Percentiles rank a stretch among this genome's conserved stretches.
These are phyloP conservation scores for Protomyces arabidopsidicola DNA, from an alignment of 1,139 yeast genomes.

Conservation along the genomic window DNA sequence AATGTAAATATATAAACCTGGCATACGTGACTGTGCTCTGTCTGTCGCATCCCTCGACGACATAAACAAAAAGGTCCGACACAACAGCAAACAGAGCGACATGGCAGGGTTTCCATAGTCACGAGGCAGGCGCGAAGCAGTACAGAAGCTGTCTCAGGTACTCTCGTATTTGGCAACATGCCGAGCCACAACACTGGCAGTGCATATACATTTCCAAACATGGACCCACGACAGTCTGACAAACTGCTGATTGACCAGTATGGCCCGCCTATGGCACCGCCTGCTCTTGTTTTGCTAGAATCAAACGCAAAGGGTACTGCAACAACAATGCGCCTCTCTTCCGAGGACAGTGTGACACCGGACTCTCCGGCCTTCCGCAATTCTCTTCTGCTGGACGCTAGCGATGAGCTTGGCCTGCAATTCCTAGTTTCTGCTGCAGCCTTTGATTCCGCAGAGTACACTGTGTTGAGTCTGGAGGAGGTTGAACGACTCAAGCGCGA, in stretches of 20 bases:
- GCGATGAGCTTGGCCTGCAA: slow-evolving; percentile 16
- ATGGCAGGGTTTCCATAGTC: no score
- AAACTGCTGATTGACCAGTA: not conserved
- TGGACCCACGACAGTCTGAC: not conserved
- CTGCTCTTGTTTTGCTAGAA: not conserved
- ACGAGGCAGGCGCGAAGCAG: no score
- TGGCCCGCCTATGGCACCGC: not conserved
- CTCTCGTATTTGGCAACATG: not conserved
- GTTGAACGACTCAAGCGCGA: slow-evolving; percentile 25
- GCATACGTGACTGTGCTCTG: not conserved
- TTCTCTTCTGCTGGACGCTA: not conserved
- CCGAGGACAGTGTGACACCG: not conserved
- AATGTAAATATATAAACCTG: not conserved
- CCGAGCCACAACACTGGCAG: not conserved
- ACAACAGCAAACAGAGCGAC: no score
- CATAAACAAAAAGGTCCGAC: not conserved
- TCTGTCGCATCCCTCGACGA: not conserved
- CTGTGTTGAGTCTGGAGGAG: slow-evolving; percentile 26
- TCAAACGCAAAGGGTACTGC: not conserved
- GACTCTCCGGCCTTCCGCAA: not conserved
- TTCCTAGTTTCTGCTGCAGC: slow-evolving; percentile 19
- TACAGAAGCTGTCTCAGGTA: no score
- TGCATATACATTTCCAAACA: not conserved
- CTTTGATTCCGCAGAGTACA: slow-evolving; percentile 20
- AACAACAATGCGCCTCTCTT: not conserved